Evolutionary conservation across 306 rosid species (phyloP).

Genomic region (Dalbergia cochinchinensis): DNA sequence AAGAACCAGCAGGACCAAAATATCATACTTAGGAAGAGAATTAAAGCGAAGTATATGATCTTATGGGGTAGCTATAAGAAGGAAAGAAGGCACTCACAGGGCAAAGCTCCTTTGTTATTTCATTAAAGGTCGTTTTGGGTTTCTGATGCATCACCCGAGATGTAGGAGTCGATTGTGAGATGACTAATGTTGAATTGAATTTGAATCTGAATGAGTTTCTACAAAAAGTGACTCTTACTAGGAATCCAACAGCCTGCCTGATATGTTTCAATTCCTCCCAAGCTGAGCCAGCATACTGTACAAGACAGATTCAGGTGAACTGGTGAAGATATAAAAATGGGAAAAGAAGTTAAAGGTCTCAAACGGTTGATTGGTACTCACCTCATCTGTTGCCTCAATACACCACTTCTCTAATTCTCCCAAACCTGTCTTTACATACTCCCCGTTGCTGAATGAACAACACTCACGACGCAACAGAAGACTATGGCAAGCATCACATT

Average conservation of each 20-base stretch:
- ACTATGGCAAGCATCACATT: slow-evolving; percentile 58
- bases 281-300: slow-evolving; percentile 93
- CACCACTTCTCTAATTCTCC: slow-evolving; percentile 99
- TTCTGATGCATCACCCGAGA: slow-evolving; percentile 98
- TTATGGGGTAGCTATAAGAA: not conserved
- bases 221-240: slow-evolving; percentile 59
- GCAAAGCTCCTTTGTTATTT: slow-evolving; percentile 95
- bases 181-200: not conserved
- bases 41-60: slow-evolving; percentile 8
- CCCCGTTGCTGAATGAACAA: slow-evolving; percentile 99
- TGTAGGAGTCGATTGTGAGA: slow-evolving; percentile 28
- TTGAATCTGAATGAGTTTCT: not conserved
- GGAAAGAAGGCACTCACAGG: slow-evolving; percentile 75
- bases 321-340: slow-evolving; percentile 21
- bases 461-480: slow-evolving; percentile 99
- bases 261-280: slow-evolving; percentile 99
- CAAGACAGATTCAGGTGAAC: slow-evolving; percentile 34
- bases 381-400: slow-evolving; percentile 84
- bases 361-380: slow-evolving; percentile 49
- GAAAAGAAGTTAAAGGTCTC: slow-evolving; percentile 26
- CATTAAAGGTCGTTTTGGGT: slow-evolving; percentile 92
- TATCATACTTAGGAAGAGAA: slow-evolving; percentile 34
- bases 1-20: slow-evolving; percentile 71
- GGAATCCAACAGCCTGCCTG: slow-evolving; percentile 99
- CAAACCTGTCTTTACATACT: slow-evolving; percentile 93